Evolutionary conservation across 345 rosid genomes (phyloP).

Genomic region (Hypericum androsaemum): DNA sequence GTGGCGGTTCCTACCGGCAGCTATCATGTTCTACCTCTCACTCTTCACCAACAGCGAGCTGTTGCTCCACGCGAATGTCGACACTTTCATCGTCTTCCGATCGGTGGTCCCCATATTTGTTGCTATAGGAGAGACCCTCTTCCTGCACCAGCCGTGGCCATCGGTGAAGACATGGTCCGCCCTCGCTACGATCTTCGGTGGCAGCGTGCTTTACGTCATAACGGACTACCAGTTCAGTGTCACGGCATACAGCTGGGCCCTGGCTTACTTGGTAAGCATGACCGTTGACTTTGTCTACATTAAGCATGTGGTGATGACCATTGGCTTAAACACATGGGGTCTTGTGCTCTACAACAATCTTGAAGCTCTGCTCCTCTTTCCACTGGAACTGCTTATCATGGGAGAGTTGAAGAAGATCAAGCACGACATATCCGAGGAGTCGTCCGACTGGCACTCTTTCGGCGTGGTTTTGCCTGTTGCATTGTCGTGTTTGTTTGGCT

Average conservation of each 20-base stretch:
- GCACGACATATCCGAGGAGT: conserved; percentile 59
- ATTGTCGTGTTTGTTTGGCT: conserved; percentile 71
- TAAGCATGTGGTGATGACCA: conserved; percentile 97
- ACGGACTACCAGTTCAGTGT: conserved; percentile 85
- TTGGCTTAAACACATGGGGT: conserved; percentile 90
- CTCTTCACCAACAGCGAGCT: conserved; percentile 96
- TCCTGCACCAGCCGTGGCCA: conserved; percentile 87
- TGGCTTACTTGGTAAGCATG: conserved; percentile 86
- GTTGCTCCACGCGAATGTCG: conserved; percentile 90
- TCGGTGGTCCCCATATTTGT: conserved; percentile 88
- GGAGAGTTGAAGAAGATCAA: conserved; percentile 83
- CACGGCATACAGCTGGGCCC: conserved; percentile 82
- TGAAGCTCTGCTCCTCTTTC: conserved; percentile 84
- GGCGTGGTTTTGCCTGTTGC: conserved; percentile 76
- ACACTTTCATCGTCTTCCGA: conserved; percentile 91
- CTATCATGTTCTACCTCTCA: conserved; percentile 81
- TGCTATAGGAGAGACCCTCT: conserved; percentile 81
- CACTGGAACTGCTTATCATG: conserved; percentile 85
- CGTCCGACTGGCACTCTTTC: conserved; percentile 72
- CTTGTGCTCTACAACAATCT: conserved; percentile 93
- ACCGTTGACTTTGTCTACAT: conserved; percentile 94
- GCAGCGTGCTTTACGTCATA: conserved; percentile 73
- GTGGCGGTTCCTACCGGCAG: conserved; percentile 96
- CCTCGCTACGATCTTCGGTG: conserved; percentile 67
- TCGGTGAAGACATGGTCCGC: conserved; percentile 73